phyloP scores from a whole-genome alignment of 2,329 filamentous ascomycete species.

The Madurella fahalii region DNA sequence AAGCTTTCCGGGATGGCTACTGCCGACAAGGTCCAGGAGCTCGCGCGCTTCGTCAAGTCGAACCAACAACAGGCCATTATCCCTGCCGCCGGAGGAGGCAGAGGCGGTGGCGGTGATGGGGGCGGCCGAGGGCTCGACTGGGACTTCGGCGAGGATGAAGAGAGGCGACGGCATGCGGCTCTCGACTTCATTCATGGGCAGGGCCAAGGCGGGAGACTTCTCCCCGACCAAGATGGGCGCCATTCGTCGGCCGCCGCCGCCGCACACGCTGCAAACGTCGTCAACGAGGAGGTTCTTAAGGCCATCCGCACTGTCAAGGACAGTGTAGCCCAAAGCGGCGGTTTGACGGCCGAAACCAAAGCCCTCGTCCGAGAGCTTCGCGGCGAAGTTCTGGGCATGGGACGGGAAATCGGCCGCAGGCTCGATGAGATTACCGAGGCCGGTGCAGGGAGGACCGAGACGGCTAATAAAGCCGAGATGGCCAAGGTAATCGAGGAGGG shows the following conservation, averaged over 20 bases:
- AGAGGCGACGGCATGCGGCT: slow-evolving; percentile 31
- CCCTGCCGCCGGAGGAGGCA: slow-evolving; percentile 26
- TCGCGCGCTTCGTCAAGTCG: slow-evolving; percentile 59
- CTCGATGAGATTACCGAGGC: slow-evolving; percentile 64
- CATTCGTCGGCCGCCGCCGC: slow-evolving; percentile 43
- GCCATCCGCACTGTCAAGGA: slow-evolving; percentile 86
- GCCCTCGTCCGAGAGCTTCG: slow-evolving; percentile 83
- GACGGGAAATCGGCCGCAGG: slow-evolving; percentile 79
- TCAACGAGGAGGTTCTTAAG: slow-evolving; percentile 76
- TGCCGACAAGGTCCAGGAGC: slow-evolving; percentile 62
- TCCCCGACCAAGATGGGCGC: slow-evolving; percentile 40
- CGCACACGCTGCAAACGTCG: slow-evolving; percentile 50
- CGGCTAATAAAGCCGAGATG: slow-evolving; percentile 64
- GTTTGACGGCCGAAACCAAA: slow-evolving; percentile 88
- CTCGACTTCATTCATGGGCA: slow-evolving; percentile 34
- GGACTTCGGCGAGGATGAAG: slow-evolving; percentile 42
- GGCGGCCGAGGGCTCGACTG: slow-evolving; percentile 32
- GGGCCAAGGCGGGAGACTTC: slow-evolving; percentile 40
- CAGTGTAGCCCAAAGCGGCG: slow-evolving; percentile 81
- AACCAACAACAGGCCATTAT: slow-evolving; percentile 44
- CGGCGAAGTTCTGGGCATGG: slow-evolving; percentile 92
- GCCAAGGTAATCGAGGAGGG: slow-evolving; percentile 74
- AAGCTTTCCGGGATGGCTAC: slow-evolving; percentile 64
- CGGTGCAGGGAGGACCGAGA: slow-evolving; percentile 41
- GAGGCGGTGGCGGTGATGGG: slow-evolving; percentile 27